Base-by-base conservation (phyloP, 345 rosid species). In the Linum trigynum region DNA sequence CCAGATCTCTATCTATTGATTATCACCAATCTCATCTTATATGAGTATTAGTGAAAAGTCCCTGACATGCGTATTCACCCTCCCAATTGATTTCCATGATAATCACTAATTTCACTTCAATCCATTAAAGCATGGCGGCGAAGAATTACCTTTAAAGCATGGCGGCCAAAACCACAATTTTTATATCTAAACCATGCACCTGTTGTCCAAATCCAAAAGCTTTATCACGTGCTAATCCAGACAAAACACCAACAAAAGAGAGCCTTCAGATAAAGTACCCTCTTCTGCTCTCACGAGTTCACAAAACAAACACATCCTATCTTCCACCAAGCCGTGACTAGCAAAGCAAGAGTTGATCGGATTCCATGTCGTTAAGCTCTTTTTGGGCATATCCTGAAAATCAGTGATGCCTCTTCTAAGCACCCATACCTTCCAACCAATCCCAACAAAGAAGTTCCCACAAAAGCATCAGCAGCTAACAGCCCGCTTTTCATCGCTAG, bases 321-420 rank as follows among this genome's bases (percentile, higher is more conserved):
- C 83, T 73, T 64, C 68, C 14, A 72, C 75, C 66, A 67, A 79
- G 7, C 90, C 92, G 68, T 74, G 64, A 50, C 65, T 64, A 35
- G 83, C 96, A 69, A 83, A 77, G 72, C 84, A 65, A 67, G 81
- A 79, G 66, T 85, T 77, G 76, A 92, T 77, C 10, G 82, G 76
- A 74, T 85, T 92, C 90, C 96, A 90, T 32, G 94, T 92, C 65
- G 76, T 83, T 70, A 77, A 75, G 70, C 80, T 92, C 82, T 79
- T 90, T 16, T 42, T 32, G 2, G 97, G 82, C 88, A 90, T 81
- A 72, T 79, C 80, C 64, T 82, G 82, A 70, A 88, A 90, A 23
- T 78, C 82, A 50, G 43, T 64, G 61, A 71, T 8, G 82, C 83
- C 76, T 77, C 83, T 74, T 76, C 71, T 59, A 90, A 55, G 45